phyloP scores from a whole-genome alignment of 1,139 yeast genomes.

The Kodamaea derodonti region DNA sequence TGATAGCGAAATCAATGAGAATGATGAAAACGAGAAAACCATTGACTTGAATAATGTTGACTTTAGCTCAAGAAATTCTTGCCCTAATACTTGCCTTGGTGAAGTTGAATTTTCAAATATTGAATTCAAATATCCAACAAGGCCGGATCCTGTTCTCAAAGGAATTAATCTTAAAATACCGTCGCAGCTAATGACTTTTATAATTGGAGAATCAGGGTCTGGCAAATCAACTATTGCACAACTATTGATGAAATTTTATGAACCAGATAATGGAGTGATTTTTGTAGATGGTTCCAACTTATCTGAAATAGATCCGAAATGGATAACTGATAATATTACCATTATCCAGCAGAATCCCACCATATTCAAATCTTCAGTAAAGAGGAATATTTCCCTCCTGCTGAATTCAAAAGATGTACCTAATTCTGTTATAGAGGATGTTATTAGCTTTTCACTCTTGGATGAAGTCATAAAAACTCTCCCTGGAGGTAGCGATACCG shows the following conservation, averaged over 20 bases:
- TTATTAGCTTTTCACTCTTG: constrained; percentile 51
- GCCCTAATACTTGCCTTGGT: constrained; percentile 28
- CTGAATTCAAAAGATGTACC: constrained; percentile 26
- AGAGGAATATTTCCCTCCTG: constrained; percentile 58
- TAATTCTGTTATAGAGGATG: constrained; percentile 31
- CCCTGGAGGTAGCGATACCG: constrained; percentile 53
- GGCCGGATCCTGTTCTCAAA: constrained; percentile 46
- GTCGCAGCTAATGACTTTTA: constrained; percentile 48
- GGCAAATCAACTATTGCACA: constrained; percentile 84
- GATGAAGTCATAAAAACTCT: constrained; percentile 42
- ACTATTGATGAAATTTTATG: constrained; percentile 58
- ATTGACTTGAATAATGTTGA: too few relatives aligned
- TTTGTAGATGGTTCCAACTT: constrained; percentile 52
- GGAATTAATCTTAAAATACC: constrained; percentile 43
- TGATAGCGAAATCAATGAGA: too few relatives aligned
- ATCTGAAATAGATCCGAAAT: constrained; percentile 36
- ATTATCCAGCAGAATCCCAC: constrained; percentile 69
- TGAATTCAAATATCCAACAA: constrained; percentile 57
- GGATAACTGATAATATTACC: constrained; percentile 64
- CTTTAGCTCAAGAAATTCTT: not conserved
- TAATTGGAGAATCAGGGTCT: constrained; percentile 85
- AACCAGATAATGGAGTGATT: constrained; percentile 45
- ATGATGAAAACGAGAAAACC: too few relatives aligned
- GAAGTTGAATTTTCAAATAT: constrained; percentile 50
- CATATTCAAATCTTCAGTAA: constrained; percentile 60